Conservation (phyloP, 2,329 filamentous ascomycete genomes). For the Xylariaceae sp. region DNA sequence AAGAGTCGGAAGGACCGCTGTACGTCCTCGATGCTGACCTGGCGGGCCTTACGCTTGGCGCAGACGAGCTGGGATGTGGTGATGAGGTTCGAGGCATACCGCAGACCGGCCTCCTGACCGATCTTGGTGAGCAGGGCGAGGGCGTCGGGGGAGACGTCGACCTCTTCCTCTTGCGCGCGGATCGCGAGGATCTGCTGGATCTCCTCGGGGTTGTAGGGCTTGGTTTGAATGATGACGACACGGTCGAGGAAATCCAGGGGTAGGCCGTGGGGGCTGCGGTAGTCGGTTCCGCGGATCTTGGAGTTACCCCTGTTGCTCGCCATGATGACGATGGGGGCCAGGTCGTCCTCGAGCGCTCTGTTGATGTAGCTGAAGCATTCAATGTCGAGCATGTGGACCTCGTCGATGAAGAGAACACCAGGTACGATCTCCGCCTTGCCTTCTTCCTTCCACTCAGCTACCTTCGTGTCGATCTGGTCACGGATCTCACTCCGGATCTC, state of each 20-base stretch:
- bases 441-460: conserved; percentile 98
- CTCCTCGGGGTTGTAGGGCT: conserved; percentile 74
- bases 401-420: conserved; percentile 95
- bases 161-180: conserved; percentile 90
- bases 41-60: conserved; percentile 77
- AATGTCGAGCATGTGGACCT: conserved; percentile 99
- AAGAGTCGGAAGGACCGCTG: conserved; percentile 92
- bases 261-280: conserved; percentile 86
- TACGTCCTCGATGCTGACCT: conserved; percentile 82
- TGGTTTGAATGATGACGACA: conserved; percentile 92
- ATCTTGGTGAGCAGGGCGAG: conserved; percentile 93
- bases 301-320: conserved; percentile 92
- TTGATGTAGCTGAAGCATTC: conserved; percentile 99
- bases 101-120: conserved; percentile 81
- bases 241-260: conserved; percentile 95
- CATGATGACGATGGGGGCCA: conserved; percentile 98
- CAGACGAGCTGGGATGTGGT: conserved; percentile 85
- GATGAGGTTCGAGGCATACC: conserved; percentile 97
- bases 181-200: conserved; percentile 90
- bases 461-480: conserved; percentile 98
- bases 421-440: conserved; percentile 98
- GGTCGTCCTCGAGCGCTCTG: conserved; percentile 86
- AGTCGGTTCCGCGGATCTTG: conserved; percentile 87
- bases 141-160: conserved; percentile 84
- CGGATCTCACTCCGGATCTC: conserved; percentile 96